Conservation (phyloP, 2,329 filamentous ascomycete species). For the Colletotrichum truncatum region DNA sequence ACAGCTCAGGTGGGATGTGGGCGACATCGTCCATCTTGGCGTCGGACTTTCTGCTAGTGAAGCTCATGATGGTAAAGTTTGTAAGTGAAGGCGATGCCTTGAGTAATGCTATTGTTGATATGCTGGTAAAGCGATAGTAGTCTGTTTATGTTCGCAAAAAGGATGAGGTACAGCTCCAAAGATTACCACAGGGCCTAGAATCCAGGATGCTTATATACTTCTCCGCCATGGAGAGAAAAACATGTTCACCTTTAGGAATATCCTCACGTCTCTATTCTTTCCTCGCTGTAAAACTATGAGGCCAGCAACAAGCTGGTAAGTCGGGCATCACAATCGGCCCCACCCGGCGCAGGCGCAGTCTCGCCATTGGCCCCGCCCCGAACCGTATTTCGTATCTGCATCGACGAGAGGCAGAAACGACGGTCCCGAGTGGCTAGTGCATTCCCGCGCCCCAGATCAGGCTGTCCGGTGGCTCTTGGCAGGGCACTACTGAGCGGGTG, state of each 20-base stretch:
- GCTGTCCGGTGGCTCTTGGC: neutral
- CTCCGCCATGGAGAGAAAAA: too few relatives aligned
- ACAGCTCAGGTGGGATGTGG: constrained; percentile 49
- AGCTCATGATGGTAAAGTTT: constrained; percentile 2
- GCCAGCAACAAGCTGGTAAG: constrained; percentile 13
- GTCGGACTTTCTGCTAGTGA: constrained; percentile 12
- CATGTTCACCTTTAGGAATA: neutral
- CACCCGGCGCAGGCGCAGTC: neutral
- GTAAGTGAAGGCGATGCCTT: neutral
- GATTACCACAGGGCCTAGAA: too few relatives aligned
- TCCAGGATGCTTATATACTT: too few relatives aligned
- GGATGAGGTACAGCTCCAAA: too few relatives aligned
- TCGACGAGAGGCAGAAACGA: constrained; percentile 13
- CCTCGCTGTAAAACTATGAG: neutral
- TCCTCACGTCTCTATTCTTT: neutral
- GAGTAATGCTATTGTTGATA: too few relatives aligned
- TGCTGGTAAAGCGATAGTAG: too few relatives aligned
- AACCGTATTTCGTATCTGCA: constrained; percentile 30
- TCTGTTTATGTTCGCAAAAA: neutral
- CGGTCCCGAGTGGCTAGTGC: neutral
- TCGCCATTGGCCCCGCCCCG: constrained; percentile 15
- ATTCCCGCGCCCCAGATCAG: neutral
- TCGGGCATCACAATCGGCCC: neutral
- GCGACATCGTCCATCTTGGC: constrained; percentile 39
- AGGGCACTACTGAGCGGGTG: neutral